phyloP scores from a whole-genome alignment of 2,329 filamentous ascomycete species.

The Arachnomyces sp. region DNA sequence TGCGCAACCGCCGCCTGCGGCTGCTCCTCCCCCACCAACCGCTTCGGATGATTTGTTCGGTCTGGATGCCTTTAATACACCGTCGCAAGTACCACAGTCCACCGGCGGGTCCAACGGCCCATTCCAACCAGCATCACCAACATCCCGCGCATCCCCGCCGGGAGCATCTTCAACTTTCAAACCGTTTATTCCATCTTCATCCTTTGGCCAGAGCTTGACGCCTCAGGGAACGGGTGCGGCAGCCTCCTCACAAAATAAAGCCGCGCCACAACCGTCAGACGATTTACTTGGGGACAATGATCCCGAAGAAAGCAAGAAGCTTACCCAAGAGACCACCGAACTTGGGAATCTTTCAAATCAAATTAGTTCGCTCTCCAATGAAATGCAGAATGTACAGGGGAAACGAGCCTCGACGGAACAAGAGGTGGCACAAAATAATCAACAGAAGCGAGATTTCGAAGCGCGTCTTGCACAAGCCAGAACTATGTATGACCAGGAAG shows the following conservation, averaged over 20 bases:
- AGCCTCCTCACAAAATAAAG: slow-evolving; percentile 31
- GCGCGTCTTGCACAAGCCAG: slow-evolving; percentile 78
- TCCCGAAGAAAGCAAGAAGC: slow-evolving; percentile 76
- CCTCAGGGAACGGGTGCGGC: slow-evolving; percentile 62
- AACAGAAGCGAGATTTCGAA: slow-evolving; percentile 91
- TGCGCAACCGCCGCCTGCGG: slow-evolving; percentile 30
- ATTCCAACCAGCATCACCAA: slow-evolving; percentile 47
- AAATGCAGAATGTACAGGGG: slow-evolving; percentile 87
- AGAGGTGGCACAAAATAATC: slow-evolving; percentile 70
- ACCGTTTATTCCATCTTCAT: slow-evolving; percentile 85
- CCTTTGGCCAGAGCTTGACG: slow-evolving; percentile 77
- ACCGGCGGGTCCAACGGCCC: slow-evolving; percentile 62
- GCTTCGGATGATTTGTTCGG: slow-evolving; percentile 92
- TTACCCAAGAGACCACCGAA: slow-evolving; percentile 84
- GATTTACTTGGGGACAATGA: slow-evolving; percentile 89
- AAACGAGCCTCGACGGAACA: slow-evolving; percentile 74
- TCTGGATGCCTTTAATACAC: slow-evolving; percentile 63
- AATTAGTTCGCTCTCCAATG: slow-evolving; percentile 79
- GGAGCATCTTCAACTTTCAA: slow-evolving; percentile 58
- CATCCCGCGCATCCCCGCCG: slow-evolving; percentile 27
- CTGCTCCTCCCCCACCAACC: slow-evolving; percentile 57
- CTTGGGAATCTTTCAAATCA: slow-evolving; percentile 95
- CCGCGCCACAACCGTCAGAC: slow-evolving; percentile 55
- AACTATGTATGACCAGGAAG: slow-evolving; percentile 86
- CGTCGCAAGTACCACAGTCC: slow-evolving; percentile 55